Conservation (phyloP, 2,329 filamentous ascomycete genomes). For the Fusarium bactridioides region DNA sequence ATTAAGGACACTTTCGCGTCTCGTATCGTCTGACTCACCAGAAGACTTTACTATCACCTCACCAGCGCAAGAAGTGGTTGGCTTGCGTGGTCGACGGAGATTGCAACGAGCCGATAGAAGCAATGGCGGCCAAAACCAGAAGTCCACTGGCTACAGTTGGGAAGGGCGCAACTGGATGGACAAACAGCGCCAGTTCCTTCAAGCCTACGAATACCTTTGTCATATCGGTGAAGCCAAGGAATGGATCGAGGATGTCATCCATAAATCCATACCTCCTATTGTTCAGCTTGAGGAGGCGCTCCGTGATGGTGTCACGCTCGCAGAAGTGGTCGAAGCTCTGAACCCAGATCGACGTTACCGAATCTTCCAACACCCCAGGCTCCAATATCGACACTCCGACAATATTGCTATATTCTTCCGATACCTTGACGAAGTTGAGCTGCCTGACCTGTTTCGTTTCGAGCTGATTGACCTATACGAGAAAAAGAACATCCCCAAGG, state of each 20-base stretch:
- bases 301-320: conserved; percentile 90
- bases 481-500: conserved; percentile 99
- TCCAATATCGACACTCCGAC: conserved; percentile 96
- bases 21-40: conserved; percentile 76
- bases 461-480: conserved; percentile 98
- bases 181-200: conserved; percentile 93
- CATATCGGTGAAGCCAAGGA: conserved; percentile 99
- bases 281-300: conserved; percentile 93
- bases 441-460: conserved; percentile 96
- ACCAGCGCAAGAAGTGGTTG: conserved; percentile 84
- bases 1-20: conserved; percentile 83
- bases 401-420: conserved; percentile 97
- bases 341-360: conserved; percentile 78
- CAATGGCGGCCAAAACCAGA: conserved; percentile 55
- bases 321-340: conserved; percentile 90
- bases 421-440: conserved; percentile 87
- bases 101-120: conserved; percentile 75
- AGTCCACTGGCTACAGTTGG: conserved; percentile 70
- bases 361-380: conserved; percentile 84
- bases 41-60: conserved; percentile 84
- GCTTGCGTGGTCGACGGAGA: conserved; percentile 82
- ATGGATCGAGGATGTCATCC: conserved; percentile 94
- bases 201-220: conserved; percentile 98
- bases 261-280: conserved; percentile 86
- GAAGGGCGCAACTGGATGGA: conserved; percentile 97